Evolutionary conservation across 179 eudicot species (phyloP), one percentile per base, ranked within the genome.

Genomic region (Camellia oleifera): DNA sequence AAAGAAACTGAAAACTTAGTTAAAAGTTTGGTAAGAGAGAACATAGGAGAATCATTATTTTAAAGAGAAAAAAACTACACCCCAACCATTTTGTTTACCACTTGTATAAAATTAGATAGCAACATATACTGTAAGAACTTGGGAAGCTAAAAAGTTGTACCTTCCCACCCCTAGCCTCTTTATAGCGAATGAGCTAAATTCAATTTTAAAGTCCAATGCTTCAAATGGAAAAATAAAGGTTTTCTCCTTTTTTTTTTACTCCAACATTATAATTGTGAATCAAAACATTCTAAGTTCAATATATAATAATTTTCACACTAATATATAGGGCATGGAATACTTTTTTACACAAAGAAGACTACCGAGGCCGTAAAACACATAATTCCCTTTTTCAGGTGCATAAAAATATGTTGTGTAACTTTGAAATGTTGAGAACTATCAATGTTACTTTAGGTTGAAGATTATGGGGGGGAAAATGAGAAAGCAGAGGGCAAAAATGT

Each of bases 401-500:
- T 17, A 17, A 45, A 67, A 17, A 50, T 9, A 12, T n/a, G 42
- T 1, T 8, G 9, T 0, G 4, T 23, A 53, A 72, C 56, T 72
- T 23, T 53, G 45, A 72, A 72, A 62, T 17, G 74, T 71, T 71
- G 42, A 48, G 58, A 46, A 71, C 40, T 50, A 65, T 65, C 11
- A 26, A 65, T 20, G 44, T 15, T 1, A 65, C 69, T 23, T 45
- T 20, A 12, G 61, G 44, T 52, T 52, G n/a, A 77, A 64, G 62
- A 48, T 13, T 64, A 54, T 74, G 56, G 18, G 58, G 66, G 72
- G 7, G 52, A 48, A 58, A 15, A 23, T 8, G 46, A 45, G 56
- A 57, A 32, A 60, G 53, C 7, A 9, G 17, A 78, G 46, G 13
- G 64, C 12, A 54, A 56, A 78, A 46, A 69, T 74, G 62, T 69